Evolutionary conservation across 495 filamentous ascomycete species (phyloP).

Genomic region (Ramalina intermedia): DNA sequence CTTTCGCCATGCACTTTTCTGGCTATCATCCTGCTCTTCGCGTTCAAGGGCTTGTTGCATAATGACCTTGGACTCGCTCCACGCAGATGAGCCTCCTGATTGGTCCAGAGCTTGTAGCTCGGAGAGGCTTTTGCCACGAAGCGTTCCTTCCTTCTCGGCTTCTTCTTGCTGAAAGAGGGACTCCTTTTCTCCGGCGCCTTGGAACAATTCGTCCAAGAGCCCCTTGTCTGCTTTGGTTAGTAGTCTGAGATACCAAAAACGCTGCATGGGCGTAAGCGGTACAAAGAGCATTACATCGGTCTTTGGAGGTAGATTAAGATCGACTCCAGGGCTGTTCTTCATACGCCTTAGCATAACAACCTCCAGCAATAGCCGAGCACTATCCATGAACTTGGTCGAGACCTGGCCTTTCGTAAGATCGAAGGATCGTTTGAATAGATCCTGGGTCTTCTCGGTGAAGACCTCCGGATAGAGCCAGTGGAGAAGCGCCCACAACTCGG

Average conservation of each 20-base stretch:
- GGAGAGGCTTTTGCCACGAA: conserved; percentile 11
- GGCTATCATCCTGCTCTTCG: conserved; percentile 21
- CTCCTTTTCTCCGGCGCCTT: conserved; percentile 33
- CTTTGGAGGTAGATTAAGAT: conserved; percentile 44
- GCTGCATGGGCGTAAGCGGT: conserved; percentile 46
- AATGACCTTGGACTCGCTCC: conserved; percentile 33
- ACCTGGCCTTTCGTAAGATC: conserved; percentile 42
- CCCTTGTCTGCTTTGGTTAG: conserved; percentile 41
- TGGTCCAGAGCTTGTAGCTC: conserved; percentile 12
- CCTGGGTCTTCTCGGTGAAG: conserved; percentile 35
- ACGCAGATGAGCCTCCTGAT: conserved; percentile 15
- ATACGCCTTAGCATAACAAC: conserved; percentile 49
- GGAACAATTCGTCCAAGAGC: conserved; percentile 40
- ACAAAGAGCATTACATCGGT: conserved; percentile 45
- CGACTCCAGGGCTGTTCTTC: conserved; percentile 45
- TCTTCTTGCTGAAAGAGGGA: conserved; percentile 21
- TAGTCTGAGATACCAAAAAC: conserved; percentile 45
- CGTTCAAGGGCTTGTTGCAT: conserved; percentile 30
- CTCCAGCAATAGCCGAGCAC: conserved; percentile 38
- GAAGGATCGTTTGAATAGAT: conserved; percentile 43
- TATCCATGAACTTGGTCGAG: conserved; percentile 36
- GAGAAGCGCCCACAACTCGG: conserved; percentile 47
- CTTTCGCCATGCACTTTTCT: conserved; percentile 33
- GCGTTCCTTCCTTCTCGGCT: conserved; percentile 1
- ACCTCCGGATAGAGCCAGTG: conserved; percentile 52